Evolutionary conservation across 2,329 filamentous ascomycete genomes (phyloP).

Genomic region (Berkeleyomyces basicola): DNA sequence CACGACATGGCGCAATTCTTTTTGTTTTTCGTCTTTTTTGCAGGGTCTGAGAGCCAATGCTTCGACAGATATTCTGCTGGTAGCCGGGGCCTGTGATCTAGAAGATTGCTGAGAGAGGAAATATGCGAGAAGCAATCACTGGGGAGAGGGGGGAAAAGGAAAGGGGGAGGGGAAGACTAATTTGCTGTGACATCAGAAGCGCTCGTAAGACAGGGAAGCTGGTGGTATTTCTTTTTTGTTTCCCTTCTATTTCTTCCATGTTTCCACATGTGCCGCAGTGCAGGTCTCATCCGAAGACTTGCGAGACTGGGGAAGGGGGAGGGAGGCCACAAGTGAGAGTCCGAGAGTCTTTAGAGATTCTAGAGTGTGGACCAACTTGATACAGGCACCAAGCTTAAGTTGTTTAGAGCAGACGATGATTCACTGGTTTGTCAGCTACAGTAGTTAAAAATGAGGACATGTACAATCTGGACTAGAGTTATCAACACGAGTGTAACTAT

Average conservation of each 20-base stretch:
- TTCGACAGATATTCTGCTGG: neutral
- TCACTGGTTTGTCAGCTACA: too few relatives aligned
- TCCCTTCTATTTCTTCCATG: neutral
- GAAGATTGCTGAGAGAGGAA: neutral
- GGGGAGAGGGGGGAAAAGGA: neutral
- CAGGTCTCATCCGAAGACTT: neutral
- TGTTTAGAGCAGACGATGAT: too few relatives aligned
- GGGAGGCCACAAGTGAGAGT: neutral
- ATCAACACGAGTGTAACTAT: too few relatives aligned
- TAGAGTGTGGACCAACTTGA: too few relatives aligned
- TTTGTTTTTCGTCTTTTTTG: neutral
- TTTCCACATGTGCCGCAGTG: neutral
- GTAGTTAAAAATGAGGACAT: too few relatives aligned
- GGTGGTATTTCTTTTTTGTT: neutral
- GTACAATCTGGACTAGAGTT: too few relatives aligned
- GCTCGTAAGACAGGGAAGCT: neutral
- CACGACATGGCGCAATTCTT: too few relatives aligned
- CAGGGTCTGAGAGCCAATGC: neutral
- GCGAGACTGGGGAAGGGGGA: neutral
- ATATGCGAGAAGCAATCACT: neutral
- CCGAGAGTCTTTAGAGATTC: too few relatives aligned
- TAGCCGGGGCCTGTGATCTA: neutral
- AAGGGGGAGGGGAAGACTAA: neutral
- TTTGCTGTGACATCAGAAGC: too few relatives aligned
- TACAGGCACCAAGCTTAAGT: too few relatives aligned